Base-by-base conservation (phyloP, 306 rosid genomes). In the cucumber (Cucumis sativus) region DNA sequence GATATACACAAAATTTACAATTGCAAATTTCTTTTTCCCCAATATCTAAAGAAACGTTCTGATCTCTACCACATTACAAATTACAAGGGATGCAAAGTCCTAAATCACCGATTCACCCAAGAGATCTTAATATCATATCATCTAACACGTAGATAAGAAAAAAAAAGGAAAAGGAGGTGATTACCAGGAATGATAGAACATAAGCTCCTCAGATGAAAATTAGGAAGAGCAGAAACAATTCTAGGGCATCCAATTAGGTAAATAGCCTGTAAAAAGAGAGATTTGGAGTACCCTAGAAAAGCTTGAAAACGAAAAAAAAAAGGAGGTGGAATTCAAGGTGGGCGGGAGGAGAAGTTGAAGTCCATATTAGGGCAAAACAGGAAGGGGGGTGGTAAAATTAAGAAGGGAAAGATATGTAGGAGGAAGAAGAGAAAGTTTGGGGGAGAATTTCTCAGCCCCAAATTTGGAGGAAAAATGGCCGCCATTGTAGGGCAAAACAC, bases 221-320 rank as follows among this genome's bases (percentile, higher is more conserved):
- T 33, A 57, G 4, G 45, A 66, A n/a, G 61, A 51, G 66, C 62
- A 80, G 85, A 33, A 33, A 71, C 78, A 83, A 73, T 80, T 82
- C 90, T 82, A 88, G 94, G 91, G 89, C 75, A 84, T 83, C 88
- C 61, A 61, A 86, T 20, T 12, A 74, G 6, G 21, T 39, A 80
- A 82, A 69, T 40, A 28, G 57, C 2, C 0, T 25, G 80, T 25
- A 55, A 66, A 77, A 16, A 10, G n/a, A 21, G 73, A 57, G 77
- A 68, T 16, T 67, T 8, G 68, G 90, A 85, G 75, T 83, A 74
- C 88, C 97, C 96, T 81, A 84, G 93, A 86, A 82, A 60, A 33
- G 49, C 57, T 64, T 33, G 21, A 8, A n/a, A 71, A 33, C 37
- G 37, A 33, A 33, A 33, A 33, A 33, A 33, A 33, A 33, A 67